phyloP scores from a whole-genome alignment of 2,329 filamentous ascomycete species.

The Ascochyta koolunga region DNA sequence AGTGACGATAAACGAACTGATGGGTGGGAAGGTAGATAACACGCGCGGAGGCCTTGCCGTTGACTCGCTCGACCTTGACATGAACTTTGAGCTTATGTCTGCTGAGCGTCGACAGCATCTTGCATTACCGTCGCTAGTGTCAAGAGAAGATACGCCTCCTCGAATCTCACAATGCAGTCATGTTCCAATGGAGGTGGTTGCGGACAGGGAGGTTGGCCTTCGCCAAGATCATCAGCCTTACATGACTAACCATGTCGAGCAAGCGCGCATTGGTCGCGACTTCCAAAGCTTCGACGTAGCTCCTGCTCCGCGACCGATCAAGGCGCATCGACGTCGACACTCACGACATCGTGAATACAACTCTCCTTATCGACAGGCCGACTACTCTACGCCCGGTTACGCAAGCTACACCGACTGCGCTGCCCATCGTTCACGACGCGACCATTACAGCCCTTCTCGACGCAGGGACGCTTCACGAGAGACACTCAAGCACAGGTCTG shows the following conservation, averaged over 20 bases:
- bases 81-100: constrained; percentile 5
- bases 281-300: constrained; percentile 23
- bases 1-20: not conserved
- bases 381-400: constrained; percentile 2
- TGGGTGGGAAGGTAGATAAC: constrained; percentile 2
- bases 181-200: constrained; percentile 5
- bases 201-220: not conserved
- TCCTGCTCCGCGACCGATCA: constrained; percentile 22
- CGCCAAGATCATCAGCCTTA: constrained; percentile 1
- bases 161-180: not conserved
- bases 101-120: not conserved
- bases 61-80: constrained; percentile 12
- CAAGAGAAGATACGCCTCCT: not conserved
- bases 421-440: constrained; percentile 11
- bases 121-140: not conserved
- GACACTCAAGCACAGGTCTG: constrained; percentile 17
- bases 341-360: constrained; percentile 9
- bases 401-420: constrained; percentile 6
- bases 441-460: constrained; percentile 9
- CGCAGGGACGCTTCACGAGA: constrained; percentile 15
- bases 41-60: not conserved
- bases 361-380: constrained; percentile 5
- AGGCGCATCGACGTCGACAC: constrained; percentile 22
- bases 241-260: constrained; percentile 18
- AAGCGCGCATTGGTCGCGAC: constrained; percentile 20